phyloP scores from a whole-genome alignment of 495 filamentous ascomycete species.

The Neurospora sp. region DNA sequence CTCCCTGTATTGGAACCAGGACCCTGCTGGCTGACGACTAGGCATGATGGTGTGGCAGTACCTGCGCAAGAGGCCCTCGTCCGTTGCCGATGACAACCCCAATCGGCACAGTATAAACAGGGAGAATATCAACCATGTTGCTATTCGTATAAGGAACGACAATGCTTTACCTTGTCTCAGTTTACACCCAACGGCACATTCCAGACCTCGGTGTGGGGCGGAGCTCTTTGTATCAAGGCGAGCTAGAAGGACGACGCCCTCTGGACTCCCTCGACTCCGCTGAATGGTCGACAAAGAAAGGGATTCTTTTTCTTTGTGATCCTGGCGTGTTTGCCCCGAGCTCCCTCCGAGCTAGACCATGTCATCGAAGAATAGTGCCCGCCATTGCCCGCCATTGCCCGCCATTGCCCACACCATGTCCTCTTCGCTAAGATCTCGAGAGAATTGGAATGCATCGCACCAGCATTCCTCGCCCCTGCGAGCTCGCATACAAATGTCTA shows the following conservation, averaged over 20 bases:
- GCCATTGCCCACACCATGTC: background rate
- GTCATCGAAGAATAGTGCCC: background rate
- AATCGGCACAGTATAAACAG: background rate
- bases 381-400: background rate
- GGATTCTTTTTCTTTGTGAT: background rate
- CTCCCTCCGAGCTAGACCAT: background rate
- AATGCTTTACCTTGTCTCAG: background rate
- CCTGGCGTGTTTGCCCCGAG: background rate
- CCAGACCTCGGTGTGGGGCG: background rate
- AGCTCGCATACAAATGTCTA: constrained; percentile 21
- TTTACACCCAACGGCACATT: background rate
- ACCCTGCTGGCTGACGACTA: background rate
- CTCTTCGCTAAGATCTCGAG: background rate
- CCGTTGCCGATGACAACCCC: background rate
- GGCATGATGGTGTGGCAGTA: background rate
- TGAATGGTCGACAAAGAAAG: background rate
- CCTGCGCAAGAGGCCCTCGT: background rate
- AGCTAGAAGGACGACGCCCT: background rate
- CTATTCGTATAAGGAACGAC: background rate
- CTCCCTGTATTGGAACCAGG: background rate
- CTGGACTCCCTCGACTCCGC: background rate
- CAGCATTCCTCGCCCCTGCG: background rate
- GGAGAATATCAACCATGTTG: background rate
- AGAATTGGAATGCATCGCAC: background rate
- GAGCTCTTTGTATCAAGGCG: background rate